Percentiles rank a stretch among this genome's conserved stretches.
These are phyloP conservation scores for Pleurotus djamor DNA, from an alignment of 768 basidiomycete species.

Conservation along the genomic window DNA sequence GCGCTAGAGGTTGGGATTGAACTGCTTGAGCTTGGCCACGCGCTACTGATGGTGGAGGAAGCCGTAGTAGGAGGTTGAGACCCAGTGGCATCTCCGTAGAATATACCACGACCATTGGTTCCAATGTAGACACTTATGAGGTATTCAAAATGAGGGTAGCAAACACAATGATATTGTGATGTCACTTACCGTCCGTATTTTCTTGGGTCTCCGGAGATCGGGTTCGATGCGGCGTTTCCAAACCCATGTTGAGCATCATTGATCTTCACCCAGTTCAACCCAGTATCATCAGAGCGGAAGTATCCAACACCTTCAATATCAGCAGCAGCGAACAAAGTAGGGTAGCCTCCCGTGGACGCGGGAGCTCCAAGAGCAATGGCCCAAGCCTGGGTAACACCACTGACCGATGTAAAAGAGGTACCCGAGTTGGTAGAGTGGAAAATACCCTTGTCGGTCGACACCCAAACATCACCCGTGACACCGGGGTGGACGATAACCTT, in stretches of 20 bases:
- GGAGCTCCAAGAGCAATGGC: conserved; percentile 58
- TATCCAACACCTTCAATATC: conserved; percentile 47
- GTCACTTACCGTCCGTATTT: conserved; percentile 52
- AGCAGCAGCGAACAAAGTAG: conserved; percentile 56
- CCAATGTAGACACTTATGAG: conserved; percentile 53
- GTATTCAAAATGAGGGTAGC: too few relatives aligned
- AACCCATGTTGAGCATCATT: conserved; percentile 59
- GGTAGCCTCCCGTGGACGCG: conserved; percentile 42
- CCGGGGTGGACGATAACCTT: conserved; percentile 54
- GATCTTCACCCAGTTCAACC: conserved; percentile 57
- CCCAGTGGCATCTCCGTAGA: conserved; percentile 41
- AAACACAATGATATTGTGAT: too few relatives aligned
- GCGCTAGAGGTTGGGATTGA: conserved; percentile 3
- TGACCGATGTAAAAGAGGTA: conserved; percentile 40
- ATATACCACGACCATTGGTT: conserved; percentile 59
- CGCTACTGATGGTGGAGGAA: conserved; percentile 9
- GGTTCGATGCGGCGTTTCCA: conserved; percentile 43
- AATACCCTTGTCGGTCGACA: conserved; percentile 53
- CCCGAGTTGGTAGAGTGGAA: conserved; percentile 59
- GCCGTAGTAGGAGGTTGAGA: conserved; percentile 24
- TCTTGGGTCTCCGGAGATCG: conserved; percentile 51
- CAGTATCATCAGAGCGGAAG: conserved; percentile 56
- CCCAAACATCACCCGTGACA: conserved; percentile 62
- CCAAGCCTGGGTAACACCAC: conserved; percentile 51
- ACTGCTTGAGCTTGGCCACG: conserved; percentile 12